Conservation (phyloP, 352 stramenopile genomes). For the Phytopythium helicoides region DNA sequence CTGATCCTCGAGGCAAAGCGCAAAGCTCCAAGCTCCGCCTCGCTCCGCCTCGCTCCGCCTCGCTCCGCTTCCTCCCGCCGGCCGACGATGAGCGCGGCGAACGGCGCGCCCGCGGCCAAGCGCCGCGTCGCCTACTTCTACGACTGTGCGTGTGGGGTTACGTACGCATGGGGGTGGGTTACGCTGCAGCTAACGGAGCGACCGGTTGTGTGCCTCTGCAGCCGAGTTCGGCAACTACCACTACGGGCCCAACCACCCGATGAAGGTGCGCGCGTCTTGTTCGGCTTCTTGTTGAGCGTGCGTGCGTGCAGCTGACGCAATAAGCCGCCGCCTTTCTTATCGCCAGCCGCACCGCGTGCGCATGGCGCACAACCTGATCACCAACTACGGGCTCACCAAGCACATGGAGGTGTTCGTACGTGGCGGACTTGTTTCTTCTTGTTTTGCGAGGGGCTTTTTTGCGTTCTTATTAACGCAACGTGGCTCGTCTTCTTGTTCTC, state of each 20-base stretch:
- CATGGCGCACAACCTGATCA: constrained; percentile 99
- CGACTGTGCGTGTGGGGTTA: constrained; percentile 46
- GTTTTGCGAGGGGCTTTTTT: too few species aligned
- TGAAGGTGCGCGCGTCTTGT: constrained; percentile 54
- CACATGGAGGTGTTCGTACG: constrained; percentile 98
- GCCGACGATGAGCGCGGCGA: constrained; percentile 9
- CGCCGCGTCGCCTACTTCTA: constrained; percentile 89
- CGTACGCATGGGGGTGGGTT: background rate
- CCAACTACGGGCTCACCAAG: constrained; percentile 99
- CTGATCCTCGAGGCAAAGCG: too few species aligned
- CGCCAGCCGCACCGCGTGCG: constrained; percentile 95
- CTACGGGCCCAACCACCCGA: constrained; percentile 94
- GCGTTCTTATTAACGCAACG: too few species aligned
- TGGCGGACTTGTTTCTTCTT: constrained; percentile 7
- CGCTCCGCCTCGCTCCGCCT: too few species aligned
- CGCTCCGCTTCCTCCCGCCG: too few species aligned
- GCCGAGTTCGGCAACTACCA: constrained; percentile 99
- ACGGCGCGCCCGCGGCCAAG: constrained; percentile 44
- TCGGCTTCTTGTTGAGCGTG: too few species aligned
- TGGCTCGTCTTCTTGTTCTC: background rate
- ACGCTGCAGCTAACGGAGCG: too few species aligned
- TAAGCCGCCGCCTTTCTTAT: too few species aligned
- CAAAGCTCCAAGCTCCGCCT: too few species aligned
- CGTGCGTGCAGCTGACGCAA: too few species aligned
- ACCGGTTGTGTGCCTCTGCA: too few species aligned